Conservation (phyloP, 257 asterid genomes). For the Parsonsia alboflavescens region DNA sequence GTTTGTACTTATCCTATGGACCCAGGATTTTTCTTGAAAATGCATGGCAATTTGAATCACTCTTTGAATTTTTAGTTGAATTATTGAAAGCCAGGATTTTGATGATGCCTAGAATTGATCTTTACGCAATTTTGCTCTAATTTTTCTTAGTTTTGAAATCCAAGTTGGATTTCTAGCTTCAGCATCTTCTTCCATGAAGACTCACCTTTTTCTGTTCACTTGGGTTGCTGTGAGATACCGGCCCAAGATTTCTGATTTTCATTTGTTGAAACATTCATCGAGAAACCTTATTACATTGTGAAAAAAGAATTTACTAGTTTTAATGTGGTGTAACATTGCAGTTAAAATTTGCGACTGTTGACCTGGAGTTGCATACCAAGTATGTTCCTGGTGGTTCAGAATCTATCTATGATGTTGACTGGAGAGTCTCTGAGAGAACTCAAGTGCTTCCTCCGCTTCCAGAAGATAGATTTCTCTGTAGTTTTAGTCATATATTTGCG, state of each 20-base stretch:
- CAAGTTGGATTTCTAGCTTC: background rate
- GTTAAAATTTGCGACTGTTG: slow-evolving; percentile 75
- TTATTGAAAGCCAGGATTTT: background rate
- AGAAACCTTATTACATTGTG: background rate
- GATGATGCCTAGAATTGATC: background rate
- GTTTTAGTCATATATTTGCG: slow-evolving; percentile 91
- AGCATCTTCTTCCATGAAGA: background rate
- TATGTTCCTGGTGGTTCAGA: slow-evolving; percentile 83
- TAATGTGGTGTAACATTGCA: slow-evolving; percentile 34
- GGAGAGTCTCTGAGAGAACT: slow-evolving; percentile 61
- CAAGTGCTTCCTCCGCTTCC: slow-evolving; percentile 85
- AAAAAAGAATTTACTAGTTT: background rate
- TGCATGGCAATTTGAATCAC: background rate
- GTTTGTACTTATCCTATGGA: background rate
- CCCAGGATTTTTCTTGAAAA: background rate
- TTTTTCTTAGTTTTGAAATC: background rate
- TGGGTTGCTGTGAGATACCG: background rate
- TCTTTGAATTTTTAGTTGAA: background rate
- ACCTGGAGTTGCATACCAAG: slow-evolving; percentile 81
- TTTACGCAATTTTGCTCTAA: background rate
- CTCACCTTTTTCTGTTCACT: background rate
- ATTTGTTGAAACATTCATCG: background rate
- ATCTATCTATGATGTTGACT: slow-evolving; percentile 75
- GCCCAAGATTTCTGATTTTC: background rate
- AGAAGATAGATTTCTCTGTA: slow-evolving; percentile 81